Conservation (phyloP, 495 filamentous ascomycete species). For the Penicillium daleae region DNA sequence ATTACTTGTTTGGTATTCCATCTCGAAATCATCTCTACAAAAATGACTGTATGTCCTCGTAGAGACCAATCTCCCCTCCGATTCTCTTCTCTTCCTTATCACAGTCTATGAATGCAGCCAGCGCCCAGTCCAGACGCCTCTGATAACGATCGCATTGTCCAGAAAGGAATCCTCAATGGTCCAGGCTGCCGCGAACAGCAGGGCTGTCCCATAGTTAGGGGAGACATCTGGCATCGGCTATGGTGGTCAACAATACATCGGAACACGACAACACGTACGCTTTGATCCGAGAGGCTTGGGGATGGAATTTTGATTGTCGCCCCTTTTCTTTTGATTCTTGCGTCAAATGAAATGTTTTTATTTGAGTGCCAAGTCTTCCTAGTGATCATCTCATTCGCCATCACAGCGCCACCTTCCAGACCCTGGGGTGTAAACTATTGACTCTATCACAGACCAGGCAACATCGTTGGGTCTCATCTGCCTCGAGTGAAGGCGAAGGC, state of each 20-base stretch:
- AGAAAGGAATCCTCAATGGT: slow-evolving; percentile 12
- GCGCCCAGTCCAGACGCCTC: slow-evolving; percentile 8
- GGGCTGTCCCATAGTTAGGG: not conserved
- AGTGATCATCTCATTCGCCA: slow-evolving; percentile 10
- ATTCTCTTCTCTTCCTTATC: not conserved
- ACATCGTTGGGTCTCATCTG: slow-evolving; percentile 18
- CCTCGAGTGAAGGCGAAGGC: slow-evolving; percentile 9
- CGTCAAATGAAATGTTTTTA: not conserved
- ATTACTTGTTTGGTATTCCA: not conserved
- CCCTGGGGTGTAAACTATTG: slow-evolving; percentile 23
- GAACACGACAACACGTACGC: slow-evolving; percentile 16
- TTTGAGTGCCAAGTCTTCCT: not conserved
- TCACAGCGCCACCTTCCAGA: slow-evolving; percentile 18
- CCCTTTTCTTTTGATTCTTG: slow-evolving; percentile 9
- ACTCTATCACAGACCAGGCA: slow-evolving; percentile 29
- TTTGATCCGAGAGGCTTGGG: not conserved
- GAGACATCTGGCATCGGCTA: not conserved
- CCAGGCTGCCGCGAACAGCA: slow-evolving; percentile 12
- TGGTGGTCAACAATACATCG: too few species aligned
- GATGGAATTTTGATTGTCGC: slow-evolving; percentile 9
- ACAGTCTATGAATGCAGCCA: slow-evolving; percentile 1
- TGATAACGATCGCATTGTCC: slow-evolving; percentile 16
- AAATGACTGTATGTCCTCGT: too few species aligned
- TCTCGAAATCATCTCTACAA: not conserved
- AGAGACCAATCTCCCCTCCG: not conserved